These are phyloP conservation scores for Exophiala sideris DNA, from an alignment of 2,329 filamentous ascomycete species.

Conservation along the genomic window DNA sequence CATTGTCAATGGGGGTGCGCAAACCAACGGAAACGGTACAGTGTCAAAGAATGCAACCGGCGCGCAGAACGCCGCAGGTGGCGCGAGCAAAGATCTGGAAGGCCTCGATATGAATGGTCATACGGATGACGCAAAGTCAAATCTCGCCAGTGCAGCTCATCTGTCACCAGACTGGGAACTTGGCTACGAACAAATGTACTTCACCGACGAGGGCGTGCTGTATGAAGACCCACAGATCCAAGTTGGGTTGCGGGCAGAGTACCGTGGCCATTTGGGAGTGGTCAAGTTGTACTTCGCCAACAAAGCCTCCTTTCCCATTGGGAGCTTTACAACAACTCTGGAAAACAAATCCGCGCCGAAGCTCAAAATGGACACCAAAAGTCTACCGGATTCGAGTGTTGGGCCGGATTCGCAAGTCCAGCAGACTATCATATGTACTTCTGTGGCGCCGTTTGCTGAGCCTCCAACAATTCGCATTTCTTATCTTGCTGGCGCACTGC, in stretches of 20 bases:
- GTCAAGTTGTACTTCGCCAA: constrained; percentile 95
- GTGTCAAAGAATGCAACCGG: constrained; percentile 13
- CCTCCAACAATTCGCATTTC: constrained; percentile 89
- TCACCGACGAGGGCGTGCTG: constrained; percentile 77
- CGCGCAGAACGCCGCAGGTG: constrained; percentile 38
- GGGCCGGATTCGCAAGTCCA: constrained; percentile 73
- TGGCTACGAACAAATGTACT: constrained; percentile 79
- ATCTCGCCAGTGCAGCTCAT: constrained; percentile 87
- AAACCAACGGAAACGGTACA: constrained; percentile 39
- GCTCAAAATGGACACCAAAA: constrained; percentile 82
- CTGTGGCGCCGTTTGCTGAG: constrained; percentile 74
- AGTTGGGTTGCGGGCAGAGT: constrained; percentile 87
- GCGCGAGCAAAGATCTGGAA: constrained; percentile 64
- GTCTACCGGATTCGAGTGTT: constrained; percentile 79
- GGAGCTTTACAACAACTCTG: constrained; percentile 89
- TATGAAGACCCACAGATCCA: constrained; percentile 96
- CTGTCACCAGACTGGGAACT: constrained; percentile 91
- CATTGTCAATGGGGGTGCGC: constrained; percentile 44
- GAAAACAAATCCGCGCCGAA: constrained; percentile 67
- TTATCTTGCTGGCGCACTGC: constrained; percentile 88
- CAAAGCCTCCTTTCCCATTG: constrained; percentile 79
- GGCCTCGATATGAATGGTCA: constrained; percentile 72
- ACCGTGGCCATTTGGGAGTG: constrained; percentile 90
- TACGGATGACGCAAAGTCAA: constrained; percentile 60
- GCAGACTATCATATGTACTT: constrained; percentile 93